Base-by-base conservation (phyloP, 148 eudicot genomes). In the Heliamphora exappendiculata region DNA sequence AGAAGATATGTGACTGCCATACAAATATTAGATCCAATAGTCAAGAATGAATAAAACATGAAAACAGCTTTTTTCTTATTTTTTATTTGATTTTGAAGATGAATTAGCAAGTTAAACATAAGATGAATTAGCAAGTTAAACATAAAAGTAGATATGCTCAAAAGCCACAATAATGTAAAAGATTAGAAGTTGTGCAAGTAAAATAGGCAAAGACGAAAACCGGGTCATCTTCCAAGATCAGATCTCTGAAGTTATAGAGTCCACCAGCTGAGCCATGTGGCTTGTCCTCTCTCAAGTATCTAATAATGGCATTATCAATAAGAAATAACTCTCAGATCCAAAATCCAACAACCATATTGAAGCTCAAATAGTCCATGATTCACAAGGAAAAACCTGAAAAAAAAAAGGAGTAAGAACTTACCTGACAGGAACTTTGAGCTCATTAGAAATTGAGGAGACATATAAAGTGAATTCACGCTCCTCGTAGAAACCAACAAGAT, bases 221-320 rank as follows among this genome's bases (percentile, higher is more conserved):
- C 81, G 96, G 96, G 68, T 76, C 82, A 37, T 91, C 96, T 88
- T 91, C 96, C 93, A 91, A 76, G 72, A 91, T 86, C 75, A 82
- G 81, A 82, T 91, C 96, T 87, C 88, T 86, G 85, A 91, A 91
- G 62, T 82, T 91, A 82, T 89, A 88, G n/a, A 91, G 87, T 49
- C 93, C 88, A 79, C 96, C 96, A 77, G 96, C 93, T 69, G 96
- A 91, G 75, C 96, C 96, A 76, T 91, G 96, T 69, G 93, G 96
- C 78, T 86, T 91, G 76, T 91, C 93, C 88, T 91, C 96, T 86
- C 54, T 91, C 91, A 91, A 85, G 82, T 91, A 91, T 83, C 96
- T 91, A 82, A 79, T 29, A 60, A 22, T 72, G 79, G 50, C 57
- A 81, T 67, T 71, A 83, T 17, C 67, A 49, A 76, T 67, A 73